Evolutionary conservation across 129 eudicot genomes (phyloP), one percentile per base, ranked within the genome.

Genomic region (Heracleum sosnowskyi): DNA sequence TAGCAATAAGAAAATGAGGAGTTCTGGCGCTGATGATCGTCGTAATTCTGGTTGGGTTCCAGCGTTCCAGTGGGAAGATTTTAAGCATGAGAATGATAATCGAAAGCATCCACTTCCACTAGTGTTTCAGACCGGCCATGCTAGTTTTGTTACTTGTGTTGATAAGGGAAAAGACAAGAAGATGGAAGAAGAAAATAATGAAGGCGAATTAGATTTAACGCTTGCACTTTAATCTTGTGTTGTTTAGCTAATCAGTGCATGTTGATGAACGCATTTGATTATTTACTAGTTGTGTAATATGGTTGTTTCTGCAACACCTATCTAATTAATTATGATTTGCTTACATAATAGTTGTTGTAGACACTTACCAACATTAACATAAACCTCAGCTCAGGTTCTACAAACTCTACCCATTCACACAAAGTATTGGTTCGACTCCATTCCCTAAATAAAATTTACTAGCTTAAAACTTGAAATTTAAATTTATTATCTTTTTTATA

Each of bases 41-140:
- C 15, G 10, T 29, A 8, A 10, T 1, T 22, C 84, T 70, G 66
- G 84, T 66, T 79, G 83, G 86, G 47, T 83, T 53, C 84, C 79
- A n/a, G 78, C 68, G 10, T 86, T 86, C 17, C 73, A 78, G 57
- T 69, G 62, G 68, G 82, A 80, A 35, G 90, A 89, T 78, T 86
- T 89, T 70, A 44, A 36, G 31, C 37, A 75, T 4, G 79, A 70
- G 10, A 51, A 11, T 22, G 76, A 41, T 3, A 24, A 22, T 1
- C 9, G 29, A 40, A 72, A 45, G 57, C 41, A 29, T 42, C 26
- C 47, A 5, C 53, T 3, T 12, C 47, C 47, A 17, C 31, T 70
- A 41, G 60, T 29, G 5, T 42, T 28, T 49, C 39, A 12, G 6
- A 11, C 37, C 4, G 57, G 39, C 53, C 35, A 5, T n/a, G 34